Evolutionary conservation across 2,329 filamentous ascomycete genomes (phyloP), one percentile per base, ranked within the genome.

Genomic region (Cyphellophora europaea): DNA sequence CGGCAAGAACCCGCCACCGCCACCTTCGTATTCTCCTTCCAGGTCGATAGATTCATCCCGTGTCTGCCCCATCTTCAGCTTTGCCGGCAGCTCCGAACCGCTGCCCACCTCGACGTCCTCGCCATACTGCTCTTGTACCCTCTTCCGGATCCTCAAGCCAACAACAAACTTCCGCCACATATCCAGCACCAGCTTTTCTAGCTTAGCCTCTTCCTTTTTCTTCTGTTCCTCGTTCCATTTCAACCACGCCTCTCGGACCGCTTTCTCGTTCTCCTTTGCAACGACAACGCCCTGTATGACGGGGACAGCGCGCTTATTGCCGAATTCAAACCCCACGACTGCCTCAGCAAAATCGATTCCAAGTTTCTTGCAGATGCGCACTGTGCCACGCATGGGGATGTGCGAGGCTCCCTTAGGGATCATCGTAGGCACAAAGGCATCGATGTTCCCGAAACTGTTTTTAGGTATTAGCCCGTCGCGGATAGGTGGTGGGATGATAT

Each of bases 271-370:
- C 57, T 93, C 88, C 43, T 77, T 73, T 0, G 89, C 85, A 2
- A 95, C 74, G 0, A 98, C 87, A 1, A 95, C 86, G 1, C 89
- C 91, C 35, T 84, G 81, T 17, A 96, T 82, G 1, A 95, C 77
- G 0, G 91, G 91, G 1, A 96, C 86, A 4, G 91, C 91, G 71
- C 91, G 88, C 41, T 91, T 82, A 49, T 91, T 81, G 0, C 89
- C 89, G 55, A 96, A 98, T 53, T 98, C 91, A 54, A 98, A 98
- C 2, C 86, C 91, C 0, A 88, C 88, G 2, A 94, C 91, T 1
- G 91, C 91, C 58, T 96, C 91, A 0, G 91, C 91, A 49, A 79
- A 93, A 53, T 95, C 87, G 23, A 96, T 81, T 3, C 77, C 76
- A 0, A 98, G 66, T 42, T 82, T 79, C 54, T 84, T 86, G 57